Conservation (phyloP, 75 land plant genomes). For the Pinus albicaulis region DNA sequence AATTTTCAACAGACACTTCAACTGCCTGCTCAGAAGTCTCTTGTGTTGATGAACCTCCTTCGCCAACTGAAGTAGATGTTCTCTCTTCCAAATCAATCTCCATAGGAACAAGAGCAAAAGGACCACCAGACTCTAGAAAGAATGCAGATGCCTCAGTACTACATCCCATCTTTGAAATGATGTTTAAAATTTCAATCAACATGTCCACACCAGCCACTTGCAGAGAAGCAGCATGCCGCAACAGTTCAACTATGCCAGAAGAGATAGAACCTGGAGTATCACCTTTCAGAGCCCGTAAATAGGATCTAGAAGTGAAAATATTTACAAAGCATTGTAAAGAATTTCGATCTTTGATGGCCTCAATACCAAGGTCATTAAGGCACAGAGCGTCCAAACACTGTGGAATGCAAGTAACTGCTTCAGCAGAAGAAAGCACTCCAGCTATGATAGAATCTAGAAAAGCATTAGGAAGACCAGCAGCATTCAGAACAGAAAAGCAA, state of each 20-base stretch:
- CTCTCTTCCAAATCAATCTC: slow-evolving; percentile 68
- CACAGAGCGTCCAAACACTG: slow-evolving; percentile 85
- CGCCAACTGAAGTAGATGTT: slow-evolving; percentile 14
- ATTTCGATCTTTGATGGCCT: slow-evolving; percentile 76
- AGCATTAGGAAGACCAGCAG: slow-evolving; percentile 77
- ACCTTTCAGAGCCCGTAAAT: slow-evolving; percentile 55
- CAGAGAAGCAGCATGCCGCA: slow-evolving; percentile 84
- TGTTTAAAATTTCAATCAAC: slow-evolving; percentile 73
- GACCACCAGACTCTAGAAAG: slow-evolving; percentile 21
- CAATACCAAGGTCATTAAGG: slow-evolving; percentile 72
- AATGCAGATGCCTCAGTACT: neutral
- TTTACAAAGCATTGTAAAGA: slow-evolving; percentile 82
- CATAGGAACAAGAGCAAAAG: slow-evolving; percentile 62
- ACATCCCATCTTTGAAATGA: slow-evolving; percentile 21
- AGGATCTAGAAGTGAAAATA: slow-evolving; percentile 74
- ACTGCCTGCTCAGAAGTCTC: slow-evolving; percentile 29
- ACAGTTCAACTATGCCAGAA: slow-evolving; percentile 79
- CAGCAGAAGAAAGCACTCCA: slow-evolving; percentile 79
- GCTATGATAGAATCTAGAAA: slow-evolving; percentile 76
- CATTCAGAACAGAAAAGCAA: slow-evolving; percentile 73
- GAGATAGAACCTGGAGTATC: slow-evolving; percentile 74
- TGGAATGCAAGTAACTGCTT: slow-evolving; percentile 81
- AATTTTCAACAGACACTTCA: slow-evolving; percentile 36
- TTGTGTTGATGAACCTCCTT: slow-evolving; percentile 16
- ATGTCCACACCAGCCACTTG: slow-evolving; percentile 82